Evolutionary conservation across 768 basidiomycete genomes (phyloP), one percentile per base, ranked within the genome.

Genomic region (Boletus bicolor): DNA sequence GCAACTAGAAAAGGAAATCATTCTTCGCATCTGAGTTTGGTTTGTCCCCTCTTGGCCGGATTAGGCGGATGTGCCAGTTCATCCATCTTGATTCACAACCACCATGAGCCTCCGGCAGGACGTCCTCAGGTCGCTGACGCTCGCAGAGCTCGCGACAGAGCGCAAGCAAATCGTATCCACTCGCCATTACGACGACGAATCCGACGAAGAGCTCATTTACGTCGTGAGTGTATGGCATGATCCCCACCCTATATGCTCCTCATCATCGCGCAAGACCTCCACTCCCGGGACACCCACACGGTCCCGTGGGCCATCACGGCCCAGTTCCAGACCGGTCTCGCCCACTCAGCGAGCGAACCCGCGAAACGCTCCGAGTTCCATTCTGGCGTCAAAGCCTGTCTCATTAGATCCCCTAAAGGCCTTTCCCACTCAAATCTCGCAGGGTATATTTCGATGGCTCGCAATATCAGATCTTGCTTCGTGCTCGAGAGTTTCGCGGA

Each of bases 341-440:
- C 61, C 64, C 49, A 61, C 68, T 53, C 51, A 59, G 43, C 50
- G 65, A 43, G 44, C 58, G 28, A 64, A 60, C 44, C 32, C 54
- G 32, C 65, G 61, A n/a, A 54, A 21, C n/a, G 46, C 35, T 48
- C 68, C 73, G 19, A 70, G 74, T 26, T 68, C 67, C 17, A 57
- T 61, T 15, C 68, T 70, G 43, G 44, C 60, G 1, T 55, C 55
- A 1, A 64, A 64, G 41, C 26, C 63, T 42, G 56, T 57, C 42
- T 63, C 70, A 32, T 63, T 60, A 5, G 91, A 93, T 67, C 86
- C 86, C 0, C 78, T 93, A 28, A 82, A 77, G 58, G 78, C 73
- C 2, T 79, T 97, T 44, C 89, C 91, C 2, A 94, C 92, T 8
- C 88, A 93, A 60, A 64, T 94, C 19, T 86, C 86, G 1, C 92